phyloP scores from a whole-genome alignment of 2,329 filamentous ascomycete genomes.

The Cryphonectria parasitica region DNA sequence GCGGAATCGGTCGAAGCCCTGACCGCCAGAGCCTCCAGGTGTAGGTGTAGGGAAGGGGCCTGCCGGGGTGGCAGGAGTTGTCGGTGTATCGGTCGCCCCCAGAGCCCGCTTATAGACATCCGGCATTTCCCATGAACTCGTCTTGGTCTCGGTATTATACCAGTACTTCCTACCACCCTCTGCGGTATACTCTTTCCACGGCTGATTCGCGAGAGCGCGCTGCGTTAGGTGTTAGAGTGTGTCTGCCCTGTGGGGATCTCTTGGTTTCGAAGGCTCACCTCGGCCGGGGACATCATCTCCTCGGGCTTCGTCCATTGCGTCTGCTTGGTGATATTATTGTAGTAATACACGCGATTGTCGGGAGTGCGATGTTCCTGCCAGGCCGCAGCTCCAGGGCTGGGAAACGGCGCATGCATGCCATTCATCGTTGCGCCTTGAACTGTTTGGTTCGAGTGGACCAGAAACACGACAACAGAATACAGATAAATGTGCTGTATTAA shows the following conservation, averaged over 20 bases:
- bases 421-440: conserved; percentile 54
- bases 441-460: not conserved
- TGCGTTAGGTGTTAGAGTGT: conserved; percentile 41
- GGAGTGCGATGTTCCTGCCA: conserved; percentile 84
- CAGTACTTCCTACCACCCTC: conserved; percentile 91
- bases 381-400: conserved; percentile 40
- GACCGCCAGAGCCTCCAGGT: conserved; percentile 44
- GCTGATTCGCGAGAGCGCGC: conserved; percentile 80
- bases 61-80: conserved; percentile 47
- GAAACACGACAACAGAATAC: not conserved
- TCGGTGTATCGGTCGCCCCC: conserved; percentile 56
- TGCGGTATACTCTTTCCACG: conserved; percentile 91
- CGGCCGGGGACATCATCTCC: conserved; percentile 81
- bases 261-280: conserved; percentile 59
- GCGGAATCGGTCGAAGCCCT: conserved; percentile 33
- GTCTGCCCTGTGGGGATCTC: conserved; percentile 28
- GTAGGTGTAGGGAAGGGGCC: conserved; percentile 50
- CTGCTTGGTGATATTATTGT: conserved; percentile 80
- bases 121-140: conserved; percentile 95
- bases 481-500: not conserved
- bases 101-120: conserved; percentile 78
- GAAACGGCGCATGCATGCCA: conserved; percentile 51
- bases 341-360: conserved; percentile 89
- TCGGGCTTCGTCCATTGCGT: conserved; percentile 95
- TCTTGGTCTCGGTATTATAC: conserved; percentile 89